Evolutionary conservation across 129 eudicot species (phyloP), one percentile per base, ranked within the genome.

Genomic region (Silybum marianum): DNA sequence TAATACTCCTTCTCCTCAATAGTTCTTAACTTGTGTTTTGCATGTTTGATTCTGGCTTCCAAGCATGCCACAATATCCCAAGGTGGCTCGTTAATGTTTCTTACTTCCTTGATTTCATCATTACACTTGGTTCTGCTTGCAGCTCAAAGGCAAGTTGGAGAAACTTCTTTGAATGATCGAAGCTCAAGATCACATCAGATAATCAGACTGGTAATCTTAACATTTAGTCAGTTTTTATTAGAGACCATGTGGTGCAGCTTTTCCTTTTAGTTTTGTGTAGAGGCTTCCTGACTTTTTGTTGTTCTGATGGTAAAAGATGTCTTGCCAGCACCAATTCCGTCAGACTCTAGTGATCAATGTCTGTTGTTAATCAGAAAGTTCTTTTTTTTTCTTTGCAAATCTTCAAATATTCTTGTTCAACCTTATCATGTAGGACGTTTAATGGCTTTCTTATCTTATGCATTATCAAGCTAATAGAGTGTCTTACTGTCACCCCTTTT

Each of bases 141-240:
- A 95, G 99, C 95, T 77, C 97, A 96, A 80, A 88, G 99, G 73
- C 99, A 96, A 86, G 98, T 96, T 19, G 99, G 99, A 7, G 99
- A 93, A 86, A 96, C 99, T 79, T 78, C 95, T 76, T 81, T 96
- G 77, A 96, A 96, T 85, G 98, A 96, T 83, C 87, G 86, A 86
- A 96, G 99, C 82, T 96, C 99, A 82, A 93, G 99, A 84, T 96
- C 99, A 75, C 99, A 96, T 82, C 99, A 96, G 88, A 96, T 96
- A 72, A 87, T 96, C 58, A 89, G 85, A 83, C 88, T 93, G 99
- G 99, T 96, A 92, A 72, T 54, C 75, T 67, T 84, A 75, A 48
- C 79, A 60, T 72, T 39, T 83, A 28, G 38, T 74, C 40, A 10
- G 18, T 51, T 72, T 54, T 62, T 23, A 32, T 39, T n/a, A 65